A percentile compares a stretch with the other conserved stretches of the same genome.
These are phyloP conservation scores for Diutina neorugosa DNA, from an alignment of 1,139 yeast genomes.

Conservation along the genomic window DNA sequence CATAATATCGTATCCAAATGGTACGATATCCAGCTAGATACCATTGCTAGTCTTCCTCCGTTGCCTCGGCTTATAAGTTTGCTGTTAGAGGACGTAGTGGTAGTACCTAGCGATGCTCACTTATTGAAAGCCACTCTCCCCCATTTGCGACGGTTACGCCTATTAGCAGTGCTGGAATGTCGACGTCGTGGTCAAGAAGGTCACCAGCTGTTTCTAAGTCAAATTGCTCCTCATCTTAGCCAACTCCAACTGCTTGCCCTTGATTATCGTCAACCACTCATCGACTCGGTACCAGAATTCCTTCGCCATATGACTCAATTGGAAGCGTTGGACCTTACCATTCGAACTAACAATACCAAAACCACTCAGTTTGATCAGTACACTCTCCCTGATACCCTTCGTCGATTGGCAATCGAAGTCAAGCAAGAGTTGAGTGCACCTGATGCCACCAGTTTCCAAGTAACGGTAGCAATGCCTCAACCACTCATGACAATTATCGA, in stretches of 20 bases:
- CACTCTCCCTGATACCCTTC: background rate
- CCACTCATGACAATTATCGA: background rate
- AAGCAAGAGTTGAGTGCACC: background rate
- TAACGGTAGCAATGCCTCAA: background rate
- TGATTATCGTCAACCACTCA: background rate
- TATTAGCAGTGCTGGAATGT: background rate
- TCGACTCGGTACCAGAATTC: slow-evolving; percentile 2
- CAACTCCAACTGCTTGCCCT: background rate
- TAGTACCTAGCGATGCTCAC: background rate
- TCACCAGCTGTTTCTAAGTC: background rate
- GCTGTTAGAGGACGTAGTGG: background rate
- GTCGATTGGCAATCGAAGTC: background rate
- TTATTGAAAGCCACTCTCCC: background rate
- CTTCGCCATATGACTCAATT: background rate
- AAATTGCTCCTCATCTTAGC: background rate
- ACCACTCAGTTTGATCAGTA: background rate
- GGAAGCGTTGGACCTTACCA: background rate
- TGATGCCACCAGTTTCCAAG: background rate
- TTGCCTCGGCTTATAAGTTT: background rate
- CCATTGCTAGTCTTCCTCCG: background rate
- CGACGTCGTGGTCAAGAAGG: background rate
- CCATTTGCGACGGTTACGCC: background rate
- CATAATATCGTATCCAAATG: background rate
- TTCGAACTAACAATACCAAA: background rate
- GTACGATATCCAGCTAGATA: slow-evolving; percentile 1